phyloP scores from a whole-genome alignment of 176 grass and related monocot genomes.

The Dendrocalamus sinicus region DNA sequence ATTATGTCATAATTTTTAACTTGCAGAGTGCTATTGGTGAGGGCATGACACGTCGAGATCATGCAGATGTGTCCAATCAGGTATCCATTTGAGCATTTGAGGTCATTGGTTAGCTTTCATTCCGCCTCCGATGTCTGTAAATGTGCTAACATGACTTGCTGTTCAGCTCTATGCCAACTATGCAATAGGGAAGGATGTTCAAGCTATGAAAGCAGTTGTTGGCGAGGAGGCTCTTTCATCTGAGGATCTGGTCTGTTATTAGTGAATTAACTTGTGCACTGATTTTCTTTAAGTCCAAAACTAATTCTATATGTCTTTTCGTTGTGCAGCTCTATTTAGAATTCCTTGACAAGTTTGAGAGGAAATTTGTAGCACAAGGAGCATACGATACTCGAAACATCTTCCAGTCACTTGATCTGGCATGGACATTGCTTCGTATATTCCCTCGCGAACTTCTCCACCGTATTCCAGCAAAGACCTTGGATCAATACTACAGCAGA shows the following conservation, averaged over 20 bases:
- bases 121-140: background rate
- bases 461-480: constrained; percentile 81
- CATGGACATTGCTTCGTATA: constrained; percentile 91
- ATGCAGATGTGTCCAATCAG: constrained; percentile 94
- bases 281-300: background rate
- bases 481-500: constrained; percentile 85
- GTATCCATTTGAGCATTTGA: constrained; percentile 36
- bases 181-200: constrained; percentile 92
- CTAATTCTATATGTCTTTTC: constrained; percentile 11
- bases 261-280: background rate
- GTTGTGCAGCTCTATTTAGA: constrained; percentile 80
- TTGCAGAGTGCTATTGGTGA: constrained; percentile 92
- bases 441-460: constrained; percentile 89
- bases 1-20: constrained; percentile 19
- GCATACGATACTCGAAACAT: constrained; percentile 92
- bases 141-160: constrained; percentile 32
- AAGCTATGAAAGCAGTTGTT: constrained; percentile 95
- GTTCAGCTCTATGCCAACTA: constrained; percentile 89
- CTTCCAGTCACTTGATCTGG: constrained; percentile 95
- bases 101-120: constrained; percentile 13
- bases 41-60: constrained; percentile 90
- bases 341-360: constrained; percentile 97
- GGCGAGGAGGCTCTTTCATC: constrained; percentile 95
- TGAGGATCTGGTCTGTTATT: constrained; percentile 68
- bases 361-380: constrained; percentile 84